Percentiles rank a stretch among this genome's conserved stretches.
Evolutionary conservation across 2,329 filamentous ascomycete genomes (phyloP).

Genomic region (Rhynchosporium secalis): DNA sequence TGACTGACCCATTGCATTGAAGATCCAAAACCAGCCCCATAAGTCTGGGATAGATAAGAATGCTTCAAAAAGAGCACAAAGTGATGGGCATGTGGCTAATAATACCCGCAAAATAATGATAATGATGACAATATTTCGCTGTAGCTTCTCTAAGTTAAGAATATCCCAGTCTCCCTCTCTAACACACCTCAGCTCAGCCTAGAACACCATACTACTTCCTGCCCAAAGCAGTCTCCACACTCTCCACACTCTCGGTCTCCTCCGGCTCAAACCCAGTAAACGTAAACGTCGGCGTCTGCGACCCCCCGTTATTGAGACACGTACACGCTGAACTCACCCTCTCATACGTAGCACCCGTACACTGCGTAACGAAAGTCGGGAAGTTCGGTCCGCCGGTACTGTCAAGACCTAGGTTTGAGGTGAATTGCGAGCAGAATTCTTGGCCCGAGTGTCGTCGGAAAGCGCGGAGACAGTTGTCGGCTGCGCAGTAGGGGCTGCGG

Average conservation of each 20-base stretch:
- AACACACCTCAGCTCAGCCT: background rate
- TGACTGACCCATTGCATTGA: background rate
- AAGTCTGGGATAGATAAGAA: too few species aligned
- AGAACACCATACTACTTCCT: background rate
- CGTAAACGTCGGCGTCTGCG: background rate
- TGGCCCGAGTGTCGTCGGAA: slow-evolving; percentile 16
- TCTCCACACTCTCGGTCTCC: background rate
- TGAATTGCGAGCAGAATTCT: slow-evolving; percentile 16
- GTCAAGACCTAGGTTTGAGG: background rate
- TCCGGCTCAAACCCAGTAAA: background rate
- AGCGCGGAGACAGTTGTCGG: slow-evolving; percentile 25
- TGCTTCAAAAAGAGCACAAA: background rate
- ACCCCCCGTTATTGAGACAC: slow-evolving; percentile 10
- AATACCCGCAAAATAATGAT: background rate
- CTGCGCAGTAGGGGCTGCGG: slow-evolving; percentile 11
- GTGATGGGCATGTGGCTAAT: background rate
- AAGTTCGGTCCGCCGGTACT: background rate
- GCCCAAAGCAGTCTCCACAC: background rate
- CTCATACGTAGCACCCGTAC: slow-evolving; percentile 1
- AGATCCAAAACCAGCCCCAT: background rate
- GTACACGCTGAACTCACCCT: slow-evolving; percentile 18
- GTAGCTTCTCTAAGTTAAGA: background rate
- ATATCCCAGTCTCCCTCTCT: background rate
- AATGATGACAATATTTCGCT: slow-evolving; percentile 3
- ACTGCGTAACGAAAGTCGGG: slow-evolving; percentile 11